These are phyloP conservation scores for Euptelea pleiosperma DNA, from an alignment of 164 flowering plant species.

Conservation along the genomic window DNA sequence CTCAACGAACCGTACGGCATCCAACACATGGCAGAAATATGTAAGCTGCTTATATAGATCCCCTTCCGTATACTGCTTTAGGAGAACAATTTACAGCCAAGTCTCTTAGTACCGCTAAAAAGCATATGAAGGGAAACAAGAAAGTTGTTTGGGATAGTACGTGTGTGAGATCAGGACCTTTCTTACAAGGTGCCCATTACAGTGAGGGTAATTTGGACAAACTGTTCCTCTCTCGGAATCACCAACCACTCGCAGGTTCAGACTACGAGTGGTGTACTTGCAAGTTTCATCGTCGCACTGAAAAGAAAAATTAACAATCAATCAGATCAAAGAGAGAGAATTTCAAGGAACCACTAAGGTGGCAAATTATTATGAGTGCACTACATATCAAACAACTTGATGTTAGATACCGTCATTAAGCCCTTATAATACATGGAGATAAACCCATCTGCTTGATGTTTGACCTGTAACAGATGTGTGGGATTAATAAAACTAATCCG, in stretches of 20 bases:
- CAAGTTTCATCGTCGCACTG: slow-evolving; percentile 99
- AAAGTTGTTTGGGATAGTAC: background rate
- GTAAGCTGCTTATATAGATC: slow-evolving; percentile 88
- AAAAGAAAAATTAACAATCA: slow-evolving; percentile 12
- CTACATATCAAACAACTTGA: too few relatives aligned
- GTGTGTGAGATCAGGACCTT: slow-evolving; percentile 41
- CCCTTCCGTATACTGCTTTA: slow-evolving; percentile 73
- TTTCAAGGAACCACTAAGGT: too few relatives aligned
- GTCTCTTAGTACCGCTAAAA: background rate
- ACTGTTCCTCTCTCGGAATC: slow-evolving; percentile 84
- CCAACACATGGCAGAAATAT: slow-evolving; percentile 78
- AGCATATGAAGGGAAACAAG: background rate
- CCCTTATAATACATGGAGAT: slow-evolving; percentile 72
- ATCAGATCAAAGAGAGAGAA: too few relatives aligned
- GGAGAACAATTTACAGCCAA: background rate
- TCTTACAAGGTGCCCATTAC: slow-evolving; percentile 78
- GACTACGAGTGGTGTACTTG: slow-evolving; percentile 69
- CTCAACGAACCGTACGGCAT: slow-evolving; percentile 60
- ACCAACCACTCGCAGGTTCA: slow-evolving; percentile 70
- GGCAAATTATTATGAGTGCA: too few relatives aligned
- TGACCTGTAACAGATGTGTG: slow-evolving; percentile 51
- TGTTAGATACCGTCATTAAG: slow-evolving; percentile 70
- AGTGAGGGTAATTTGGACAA: slow-evolving; percentile 92
- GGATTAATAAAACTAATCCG: background rate
- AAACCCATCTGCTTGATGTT: slow-evolving; percentile 77